Percentiles rank a stretch among this genome's conserved stretches.
These are phyloP conservation scores for Macadamia integrifolia DNA, from an alignment of 164 flowering plant species.

Conservation along the genomic window DNA sequence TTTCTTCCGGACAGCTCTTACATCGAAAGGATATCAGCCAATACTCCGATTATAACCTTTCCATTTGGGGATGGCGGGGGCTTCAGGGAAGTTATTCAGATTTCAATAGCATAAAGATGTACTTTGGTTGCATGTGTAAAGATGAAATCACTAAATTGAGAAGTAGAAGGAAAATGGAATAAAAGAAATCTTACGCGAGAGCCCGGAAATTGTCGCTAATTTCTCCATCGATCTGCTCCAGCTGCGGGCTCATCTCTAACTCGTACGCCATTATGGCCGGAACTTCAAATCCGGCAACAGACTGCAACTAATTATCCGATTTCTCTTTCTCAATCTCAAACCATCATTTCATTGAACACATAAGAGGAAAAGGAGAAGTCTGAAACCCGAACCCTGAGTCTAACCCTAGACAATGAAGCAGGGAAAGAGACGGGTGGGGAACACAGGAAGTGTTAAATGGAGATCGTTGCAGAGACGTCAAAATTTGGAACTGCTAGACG, in stretches of 20 bases:
- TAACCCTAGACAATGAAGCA: neutral
- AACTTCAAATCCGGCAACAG: neutral
- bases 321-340: neutral
- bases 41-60: neutral
- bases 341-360: neutral
- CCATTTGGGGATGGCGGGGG: neutral
- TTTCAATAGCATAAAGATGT: neutral
- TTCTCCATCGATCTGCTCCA: conserved; percentile 99
- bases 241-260: conserved; percentile 31
- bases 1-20: neutral
- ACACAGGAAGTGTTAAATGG: neutral
- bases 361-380: neutral
- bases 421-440: too few species aligned
- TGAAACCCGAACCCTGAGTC: neutral
- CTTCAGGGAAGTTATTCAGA: neutral
- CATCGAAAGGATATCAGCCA: neutral
- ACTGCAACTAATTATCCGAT: neutral
- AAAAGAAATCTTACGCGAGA: conserved; percentile 22
- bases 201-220: conserved; percentile 67
- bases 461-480: too few species aligned
- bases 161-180: neutral
- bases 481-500: too few species aligned
- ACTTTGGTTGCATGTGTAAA: too few species aligned
- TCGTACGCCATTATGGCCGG: conserved; percentile 20
- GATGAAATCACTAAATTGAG: neutral